A percentile compares a stretch with the other conserved stretches of the same genome.
These are phyloP conservation scores for Nicotiana knightiana DNA, from an alignment of 257 asterid species.

Conservation along the genomic window DNA sequence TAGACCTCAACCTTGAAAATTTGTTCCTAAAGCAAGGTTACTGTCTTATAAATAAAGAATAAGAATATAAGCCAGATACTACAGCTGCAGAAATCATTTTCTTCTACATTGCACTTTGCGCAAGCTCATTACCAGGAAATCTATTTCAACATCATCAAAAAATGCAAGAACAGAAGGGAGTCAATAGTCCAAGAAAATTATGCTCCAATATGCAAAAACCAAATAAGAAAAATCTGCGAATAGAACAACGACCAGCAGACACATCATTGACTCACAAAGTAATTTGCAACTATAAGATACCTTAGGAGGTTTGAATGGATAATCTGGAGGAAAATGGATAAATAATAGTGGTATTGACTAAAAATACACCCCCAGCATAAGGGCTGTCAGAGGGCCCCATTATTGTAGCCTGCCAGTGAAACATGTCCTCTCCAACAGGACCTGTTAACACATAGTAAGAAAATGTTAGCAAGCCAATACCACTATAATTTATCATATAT, in stretches of 20 bases:
- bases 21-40: background rate
- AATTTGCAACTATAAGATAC: background rate
- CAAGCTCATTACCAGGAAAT: slow-evolving; percentile 3
- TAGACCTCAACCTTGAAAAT: background rate
- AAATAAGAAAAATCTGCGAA: background rate
- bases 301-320: slow-evolving; percentile 11
- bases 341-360: background rate
- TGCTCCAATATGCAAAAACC: background rate
- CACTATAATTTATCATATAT: background rate
- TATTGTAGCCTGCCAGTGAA: slow-evolving; percentile 14
- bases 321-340: slow-evolving; percentile 9
- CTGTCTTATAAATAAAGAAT: background rate
- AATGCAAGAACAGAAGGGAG: background rate
- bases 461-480: background rate
- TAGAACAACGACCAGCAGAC: background rate
- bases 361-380: slow-evolving; percentile 10
- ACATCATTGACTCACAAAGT: background rate
- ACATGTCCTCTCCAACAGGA: slow-evolving; percentile 14
- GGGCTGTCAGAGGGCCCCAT: slow-evolving; percentile 12
- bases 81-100: background rate
- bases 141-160: background rate
- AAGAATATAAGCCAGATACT: background rate
- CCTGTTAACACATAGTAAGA: background rate
- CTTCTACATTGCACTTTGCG: background rate
- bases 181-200: background rate